Evolutionary conservation across 345 rosid species (phyloP), one percentile per base, ranked within the genome.

Genomic region (Ceriops zippeliana): DNA sequence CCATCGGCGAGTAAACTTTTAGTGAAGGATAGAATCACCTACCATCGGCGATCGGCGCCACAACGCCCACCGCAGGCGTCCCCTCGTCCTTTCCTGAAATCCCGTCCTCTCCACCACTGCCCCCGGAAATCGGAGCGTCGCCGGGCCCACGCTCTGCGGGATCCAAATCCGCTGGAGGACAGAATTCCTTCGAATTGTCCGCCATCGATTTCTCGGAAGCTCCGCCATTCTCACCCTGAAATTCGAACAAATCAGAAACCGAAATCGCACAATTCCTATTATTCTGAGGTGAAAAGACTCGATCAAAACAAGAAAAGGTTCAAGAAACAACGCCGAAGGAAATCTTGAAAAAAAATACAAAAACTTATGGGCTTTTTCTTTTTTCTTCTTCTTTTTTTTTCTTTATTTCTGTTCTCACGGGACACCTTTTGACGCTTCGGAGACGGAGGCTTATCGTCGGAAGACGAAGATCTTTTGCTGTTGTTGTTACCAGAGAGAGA

Each of bases 391-490:
- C 30, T 28, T 15, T 11, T 22, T 66, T 19, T 61, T 4, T 7
- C 32, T 21, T 57, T 10, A 59, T 5, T 53, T 46, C 42, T 62
- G 52, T 37, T 42, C 62, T 27, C 52, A 52, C 28, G 58, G 49
- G 17, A 58, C 63, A 92, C 97, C 96, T 93, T 93, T 66, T 70
- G 93, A 68, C 84, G 89, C 69, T 87, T 87, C 6, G 97, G 86
- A 7, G 97, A 88, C 38, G 90, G 80, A 58, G 89, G 81, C 75
- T 67, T 73, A 35, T 27, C 73, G 52, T 75, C 73, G n/a, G 73
- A 54, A 42, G 70, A 64, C 9, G 67, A 73, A 31, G 77, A 73
- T 67, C 72, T 73, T 68, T 75, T 76, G 75, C 24, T 70, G 58
- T 70, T 75, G 66, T 76, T 87, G 75, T 79, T 87, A 73, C 88